A percentile compares a stretch with the other conserved stretches of the same genome.
Conservation (phyloP, 139 green algal genomes). For the Klebsormidium nitens region DNA sequence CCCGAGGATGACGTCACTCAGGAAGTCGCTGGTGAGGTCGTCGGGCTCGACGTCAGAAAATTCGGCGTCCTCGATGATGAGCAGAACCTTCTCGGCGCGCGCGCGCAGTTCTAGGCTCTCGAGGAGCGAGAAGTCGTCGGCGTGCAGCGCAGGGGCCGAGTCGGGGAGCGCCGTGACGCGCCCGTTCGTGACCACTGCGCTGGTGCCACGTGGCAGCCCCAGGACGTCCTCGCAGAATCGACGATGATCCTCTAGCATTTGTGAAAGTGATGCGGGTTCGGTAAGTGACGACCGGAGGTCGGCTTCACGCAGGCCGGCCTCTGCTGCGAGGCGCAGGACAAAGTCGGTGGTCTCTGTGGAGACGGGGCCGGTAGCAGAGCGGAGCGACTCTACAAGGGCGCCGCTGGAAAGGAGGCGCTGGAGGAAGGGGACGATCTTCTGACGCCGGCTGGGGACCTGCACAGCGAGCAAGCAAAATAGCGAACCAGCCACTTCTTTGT, state of each 20-base stretch:
- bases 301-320: slow-evolving; percentile 12
- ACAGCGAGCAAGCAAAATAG: neutral
- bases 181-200: neutral
- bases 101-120: slow-evolving; percentile 26
- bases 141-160: slow-evolving; percentile 6
- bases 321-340: slow-evolving; percentile 1
- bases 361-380: too few species aligned
- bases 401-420: slow-evolving; percentile 8
- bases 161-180: neutral
- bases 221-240: neutral
- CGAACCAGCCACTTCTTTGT: too few species aligned
- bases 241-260: neutral
- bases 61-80: neutral
- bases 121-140: slow-evolving; percentile 73
- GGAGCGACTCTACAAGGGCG: neutral
- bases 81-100: neutral
- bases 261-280: neutral
- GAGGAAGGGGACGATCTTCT: slow-evolving; percentile 42
- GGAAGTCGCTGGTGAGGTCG: slow-evolving; percentile 27
- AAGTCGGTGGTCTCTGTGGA: neutral
- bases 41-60: slow-evolving; percentile 16
- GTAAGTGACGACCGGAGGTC: neutral
- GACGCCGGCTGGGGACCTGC: slow-evolving; percentile 16
- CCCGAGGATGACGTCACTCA: slow-evolving; percentile 41
- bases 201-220: neutral